Percentiles rank a stretch among this genome's conserved stretches.
These are phyloP conservation scores for Calonectria leucothoes DNA, from an alignment of 2,329 filamentous ascomycete genomes.

Conservation along the genomic window DNA sequence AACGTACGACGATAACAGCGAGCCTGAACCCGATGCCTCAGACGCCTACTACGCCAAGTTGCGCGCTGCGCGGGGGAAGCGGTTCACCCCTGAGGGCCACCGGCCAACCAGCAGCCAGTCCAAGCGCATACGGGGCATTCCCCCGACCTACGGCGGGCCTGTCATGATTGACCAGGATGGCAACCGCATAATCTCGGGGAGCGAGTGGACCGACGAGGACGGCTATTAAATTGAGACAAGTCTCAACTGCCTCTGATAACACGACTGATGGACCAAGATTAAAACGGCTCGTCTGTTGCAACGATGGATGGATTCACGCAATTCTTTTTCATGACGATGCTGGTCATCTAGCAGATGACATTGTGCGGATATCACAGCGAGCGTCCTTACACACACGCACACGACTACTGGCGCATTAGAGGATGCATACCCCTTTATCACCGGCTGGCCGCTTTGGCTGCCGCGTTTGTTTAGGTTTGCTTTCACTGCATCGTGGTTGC, in stretches of 20 bases:
- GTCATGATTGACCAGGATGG: conserved; percentile 67
- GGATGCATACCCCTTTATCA: neutral
- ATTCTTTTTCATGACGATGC: conserved; percentile 42
- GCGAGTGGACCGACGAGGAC: conserved; percentile 77
- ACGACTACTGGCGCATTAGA: conserved; percentile 15
- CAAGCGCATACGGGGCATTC: conserved; percentile 67
- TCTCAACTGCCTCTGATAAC: neutral
- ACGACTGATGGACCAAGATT: conserved; percentile 36
- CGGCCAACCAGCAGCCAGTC: conserved; percentile 55
- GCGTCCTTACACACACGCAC: conserved; percentile 14
- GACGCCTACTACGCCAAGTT: conserved; percentile 86
- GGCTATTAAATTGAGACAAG: conserved; percentile 55
- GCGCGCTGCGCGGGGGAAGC: conserved; percentile 74
- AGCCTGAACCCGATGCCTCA: conserved; percentile 79
- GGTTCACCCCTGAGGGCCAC: conserved; percentile 64
- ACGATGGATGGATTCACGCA: conserved; percentile 42
- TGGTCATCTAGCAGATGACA: conserved; percentile 41
- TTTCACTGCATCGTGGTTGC: neutral
- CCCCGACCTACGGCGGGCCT: conserved; percentile 60
- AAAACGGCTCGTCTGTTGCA: conserved; percentile 31
- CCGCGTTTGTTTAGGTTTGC: neutral
- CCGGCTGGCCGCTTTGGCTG: neutral
- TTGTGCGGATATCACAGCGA: conserved; percentile 39
- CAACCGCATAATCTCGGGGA: conserved; percentile 72
- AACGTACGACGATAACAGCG: conserved; percentile 88